Evolutionary conservation across 2,329 filamentous ascomycete genomes (phyloP).

Genomic region (Fusarium pininemorale): DNA sequence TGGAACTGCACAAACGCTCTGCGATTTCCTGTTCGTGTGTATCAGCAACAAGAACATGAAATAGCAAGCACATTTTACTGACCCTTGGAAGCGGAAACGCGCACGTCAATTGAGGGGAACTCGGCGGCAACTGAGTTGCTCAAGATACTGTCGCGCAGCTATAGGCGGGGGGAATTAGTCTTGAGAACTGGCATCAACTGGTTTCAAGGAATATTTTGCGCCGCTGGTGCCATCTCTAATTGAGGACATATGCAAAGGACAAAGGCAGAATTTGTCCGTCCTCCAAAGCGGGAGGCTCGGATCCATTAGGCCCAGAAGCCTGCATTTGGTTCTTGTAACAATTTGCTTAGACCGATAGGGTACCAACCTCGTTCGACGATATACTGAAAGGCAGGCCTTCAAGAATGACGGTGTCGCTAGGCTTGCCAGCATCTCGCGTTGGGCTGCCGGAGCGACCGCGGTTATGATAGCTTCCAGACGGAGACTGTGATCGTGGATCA

Average conservation of each 20-base stretch:
- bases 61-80: background rate
- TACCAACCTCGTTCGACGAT: slow-evolving; percentile 61
- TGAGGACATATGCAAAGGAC: slow-evolving; percentile 1
- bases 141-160: slow-evolving; percentile 52
- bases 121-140: slow-evolving; percentile 47
- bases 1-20: slow-evolving; percentile 56
- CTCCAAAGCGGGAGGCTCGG: slow-evolving; percentile 13
- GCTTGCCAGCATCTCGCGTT: slow-evolving; percentile 51
- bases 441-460: slow-evolving; percentile 49
- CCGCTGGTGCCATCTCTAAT: slow-evolving; percentile 1
- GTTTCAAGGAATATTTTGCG: slow-evolving; percentile 15
- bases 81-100: slow-evolving; percentile 50
- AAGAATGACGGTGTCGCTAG: slow-evolving; percentile 63
- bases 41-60: slow-evolving; percentile 18
- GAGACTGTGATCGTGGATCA: slow-evolving; percentile 39
- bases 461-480: slow-evolving; percentile 39
- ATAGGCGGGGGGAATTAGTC: slow-evolving; percentile 37
- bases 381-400: slow-evolving; percentile 62
- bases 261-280: background rate
- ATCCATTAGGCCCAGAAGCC: slow-evolving; percentile 11
- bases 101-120: slow-evolving; percentile 52
- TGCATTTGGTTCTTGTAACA: slow-evolving; percentile 3
- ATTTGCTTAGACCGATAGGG: slow-evolving; percentile 34
- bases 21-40: slow-evolving; percentile 46
- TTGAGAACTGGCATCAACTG: slow-evolving; percentile 28